These are phyloP conservation scores for Kodamaea alishanica DNA, from an alignment of 1,139 yeast species.

Conservation along the genomic window DNA sequence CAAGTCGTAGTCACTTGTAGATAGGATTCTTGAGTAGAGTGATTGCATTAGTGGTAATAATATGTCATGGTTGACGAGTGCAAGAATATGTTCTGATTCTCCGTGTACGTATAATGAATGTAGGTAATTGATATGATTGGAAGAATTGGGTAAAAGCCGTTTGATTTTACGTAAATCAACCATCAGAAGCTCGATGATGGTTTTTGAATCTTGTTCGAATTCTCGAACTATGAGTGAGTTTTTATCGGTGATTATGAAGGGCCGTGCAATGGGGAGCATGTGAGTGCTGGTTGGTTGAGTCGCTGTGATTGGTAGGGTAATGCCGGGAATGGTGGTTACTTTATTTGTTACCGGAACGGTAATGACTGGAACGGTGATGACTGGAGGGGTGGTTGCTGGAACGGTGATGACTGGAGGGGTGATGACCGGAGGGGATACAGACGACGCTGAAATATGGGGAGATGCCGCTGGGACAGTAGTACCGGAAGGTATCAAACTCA, in stretches of 20 bases:
- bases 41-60: conserved; percentile 4
- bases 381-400: background rate
- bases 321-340: no score
- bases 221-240: conserved; percentile 5
- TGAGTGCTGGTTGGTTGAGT: conserved; percentile 1
- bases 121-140: conserved; percentile 7
- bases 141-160: conserved; percentile 10
- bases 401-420: background rate
- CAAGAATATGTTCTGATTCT: conserved; percentile 9
- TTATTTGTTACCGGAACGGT: no score
- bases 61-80: conserved; percentile 6
- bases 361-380: background rate
- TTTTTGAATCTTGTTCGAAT: conserved; percentile 5
- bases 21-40: conserved; percentile 8
- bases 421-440: background rate
- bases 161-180: conserved; percentile 12
- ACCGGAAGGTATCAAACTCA: no score
- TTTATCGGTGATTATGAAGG: background rate
- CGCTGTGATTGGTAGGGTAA: no score
- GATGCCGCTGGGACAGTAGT: no score
- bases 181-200: conserved; percentile 9
- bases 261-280: conserved; percentile 1
- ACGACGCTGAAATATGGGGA: no score
- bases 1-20: conserved; percentile 9
- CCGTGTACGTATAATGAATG: conserved; percentile 6